A percentile compares a stretch with the other conserved stretches of the same genome.
Conservation (phyloP, 2,329 filamentous ascomycete genomes). For the Fusarium proliferatum region DNA sequence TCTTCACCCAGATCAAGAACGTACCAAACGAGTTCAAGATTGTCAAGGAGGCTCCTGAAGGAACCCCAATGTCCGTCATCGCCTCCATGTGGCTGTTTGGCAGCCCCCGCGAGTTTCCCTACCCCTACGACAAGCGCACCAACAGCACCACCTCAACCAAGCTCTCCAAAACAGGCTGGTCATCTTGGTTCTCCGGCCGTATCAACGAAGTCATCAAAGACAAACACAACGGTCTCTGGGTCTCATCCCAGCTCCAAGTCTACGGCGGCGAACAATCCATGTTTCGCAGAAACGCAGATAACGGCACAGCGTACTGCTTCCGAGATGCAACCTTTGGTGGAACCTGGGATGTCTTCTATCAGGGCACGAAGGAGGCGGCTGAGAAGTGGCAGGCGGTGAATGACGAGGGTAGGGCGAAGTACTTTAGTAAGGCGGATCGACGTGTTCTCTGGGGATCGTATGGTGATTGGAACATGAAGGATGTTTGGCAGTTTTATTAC, state of each 20-base stretch:
- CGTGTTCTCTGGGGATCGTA: conserved; percentile 54
- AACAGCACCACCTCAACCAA: conserved; percentile 56
- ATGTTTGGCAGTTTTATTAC: conserved; percentile 49
- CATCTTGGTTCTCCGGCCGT: conserved; percentile 20
- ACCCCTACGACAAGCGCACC: conserved; percentile 60
- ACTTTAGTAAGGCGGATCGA: conserved; percentile 51
- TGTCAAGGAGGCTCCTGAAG: neutral
- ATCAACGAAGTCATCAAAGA: conserved; percentile 42
- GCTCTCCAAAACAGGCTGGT: conserved; percentile 51
- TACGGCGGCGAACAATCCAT: conserved; percentile 57
- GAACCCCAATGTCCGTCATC: neutral
- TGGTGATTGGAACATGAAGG: conserved; percentile 47
- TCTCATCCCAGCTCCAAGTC: conserved; percentile 57
- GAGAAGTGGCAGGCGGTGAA: conserved; percentile 56
- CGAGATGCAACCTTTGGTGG: conserved; percentile 53
- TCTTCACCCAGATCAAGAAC: neutral
- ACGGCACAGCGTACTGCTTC: conserved; percentile 60
- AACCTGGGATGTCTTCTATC: neutral
- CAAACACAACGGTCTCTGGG: conserved; percentile 17
- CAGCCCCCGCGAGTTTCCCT: conserved; percentile 57
- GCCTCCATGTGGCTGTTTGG: conserved; percentile 55
- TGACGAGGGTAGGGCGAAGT: conserved; percentile 48
- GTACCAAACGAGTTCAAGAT: neutral
- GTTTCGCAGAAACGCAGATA: conserved; percentile 53
- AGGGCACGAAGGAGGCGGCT: neutral